Conservation (phyloP, 257 asterid genomes). For the Jasminum sambac region DNA sequence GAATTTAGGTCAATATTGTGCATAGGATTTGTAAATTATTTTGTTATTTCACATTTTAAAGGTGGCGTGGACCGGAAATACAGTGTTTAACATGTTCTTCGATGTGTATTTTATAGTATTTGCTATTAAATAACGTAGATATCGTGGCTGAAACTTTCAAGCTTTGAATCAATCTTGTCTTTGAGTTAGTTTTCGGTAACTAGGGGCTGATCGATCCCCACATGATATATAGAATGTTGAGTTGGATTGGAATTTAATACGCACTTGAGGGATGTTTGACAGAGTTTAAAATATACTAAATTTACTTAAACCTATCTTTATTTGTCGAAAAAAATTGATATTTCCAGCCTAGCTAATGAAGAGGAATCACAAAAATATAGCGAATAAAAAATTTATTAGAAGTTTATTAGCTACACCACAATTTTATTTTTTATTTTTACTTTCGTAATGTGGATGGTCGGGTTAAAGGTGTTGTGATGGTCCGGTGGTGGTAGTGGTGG, state of each 20-base stretch:
- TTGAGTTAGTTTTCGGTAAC: not conserved
- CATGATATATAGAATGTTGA: not conserved
- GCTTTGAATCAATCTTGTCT: not conserved
- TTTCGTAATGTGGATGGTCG: too few species aligned
- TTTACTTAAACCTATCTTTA: too few species aligned
- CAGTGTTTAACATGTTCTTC: not conserved
- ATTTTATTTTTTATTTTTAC: too few species aligned
- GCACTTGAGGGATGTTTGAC: not conserved
- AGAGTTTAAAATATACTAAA: not conserved
- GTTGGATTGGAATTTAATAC: not conserved
- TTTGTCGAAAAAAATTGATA: too few species aligned
- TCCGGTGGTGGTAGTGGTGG: too few species aligned
- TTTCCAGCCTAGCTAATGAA: too few species aligned
- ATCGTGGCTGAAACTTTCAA: not conserved
- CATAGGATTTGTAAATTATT: conserved; percentile 22
- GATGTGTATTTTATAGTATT: not conserved
- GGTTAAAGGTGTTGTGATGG: too few species aligned
- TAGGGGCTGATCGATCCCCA: not conserved
- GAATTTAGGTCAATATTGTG: conserved; percentile 1
- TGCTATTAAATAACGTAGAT: not conserved
- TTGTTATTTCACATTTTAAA: not conserved
- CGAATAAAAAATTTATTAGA: too few species aligned
- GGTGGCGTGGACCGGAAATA: conserved; percentile 5
- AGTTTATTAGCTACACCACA: too few species aligned
- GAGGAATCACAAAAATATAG: too few species aligned